These are phyloP conservation scores for Colletotrichum musicola DNA, from an alignment of 2,329 filamentous ascomycete genomes.

Conservation along the genomic window DNA sequence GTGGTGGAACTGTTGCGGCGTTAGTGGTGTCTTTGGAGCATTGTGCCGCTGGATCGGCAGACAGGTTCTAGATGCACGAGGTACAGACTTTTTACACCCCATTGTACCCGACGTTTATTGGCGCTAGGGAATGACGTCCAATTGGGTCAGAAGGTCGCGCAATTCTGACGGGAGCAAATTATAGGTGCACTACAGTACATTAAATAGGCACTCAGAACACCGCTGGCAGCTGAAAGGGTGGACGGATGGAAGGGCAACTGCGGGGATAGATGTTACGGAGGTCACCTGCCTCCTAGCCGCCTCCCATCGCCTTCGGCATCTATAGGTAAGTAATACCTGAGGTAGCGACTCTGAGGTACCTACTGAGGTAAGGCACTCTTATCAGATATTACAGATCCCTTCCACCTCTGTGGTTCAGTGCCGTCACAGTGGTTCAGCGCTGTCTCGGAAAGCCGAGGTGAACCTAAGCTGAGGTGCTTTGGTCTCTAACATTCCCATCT, in stretches of 20 bases:
- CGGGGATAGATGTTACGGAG: too few relatives aligned
- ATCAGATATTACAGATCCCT: neutral
- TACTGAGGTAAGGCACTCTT: neutral
- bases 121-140: slow-evolving; percentile 36
- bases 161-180: neutral
- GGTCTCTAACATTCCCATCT: neutral
- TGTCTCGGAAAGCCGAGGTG: slow-evolving; percentile 1
- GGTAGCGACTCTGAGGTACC: too few relatives aligned
- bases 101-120: slow-evolving; percentile 15
- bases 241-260: neutral
- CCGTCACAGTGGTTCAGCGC: slow-evolving; percentile 17
- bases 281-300: too few relatives aligned
- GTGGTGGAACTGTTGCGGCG: slow-evolving; percentile 6
- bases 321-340: too few relatives aligned
- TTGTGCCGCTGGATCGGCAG: slow-evolving; percentile 26
- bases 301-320: too few relatives aligned
- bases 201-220: too few relatives aligned
- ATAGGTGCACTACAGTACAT: too few relatives aligned
- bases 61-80: slow-evolving; percentile 29
- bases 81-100: neutral
- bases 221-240: too few relatives aligned
- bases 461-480: neutral
- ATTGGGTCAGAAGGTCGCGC: slow-evolving; percentile 6
- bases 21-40: neutral
- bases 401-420: neutral